A percentile compares a stretch with the other conserved stretches of the same genome.
These are phyloP conservation scores for Polyporus arcularius DNA, from an alignment of 768 basidiomycete species.

Conservation along the genomic window DNA sequence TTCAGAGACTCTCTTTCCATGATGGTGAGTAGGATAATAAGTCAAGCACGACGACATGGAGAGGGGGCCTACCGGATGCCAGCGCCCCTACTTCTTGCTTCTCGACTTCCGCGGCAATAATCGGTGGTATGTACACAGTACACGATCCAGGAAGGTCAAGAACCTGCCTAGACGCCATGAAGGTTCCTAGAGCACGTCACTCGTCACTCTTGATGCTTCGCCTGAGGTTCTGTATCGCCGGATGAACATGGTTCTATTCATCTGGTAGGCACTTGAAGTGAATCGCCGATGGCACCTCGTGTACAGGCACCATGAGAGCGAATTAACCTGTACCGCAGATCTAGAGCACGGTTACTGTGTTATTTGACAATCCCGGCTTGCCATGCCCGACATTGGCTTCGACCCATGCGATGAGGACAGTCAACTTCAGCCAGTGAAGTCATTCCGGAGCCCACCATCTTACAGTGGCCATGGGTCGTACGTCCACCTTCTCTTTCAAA, in stretches of 20 bases:
- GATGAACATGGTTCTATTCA: constrained; percentile 86
- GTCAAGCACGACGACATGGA: neutral
- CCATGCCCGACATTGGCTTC: too few relatives aligned
- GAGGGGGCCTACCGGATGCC: constrained; percentile 63
- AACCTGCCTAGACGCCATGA: constrained; percentile 79
- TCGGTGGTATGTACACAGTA: constrained; percentile 71
- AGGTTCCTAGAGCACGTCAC: constrained; percentile 90
- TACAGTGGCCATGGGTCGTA: too few relatives aligned
- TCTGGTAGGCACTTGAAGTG: constrained; percentile 76
- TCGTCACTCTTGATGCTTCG: constrained; percentile 88
- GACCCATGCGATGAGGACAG: too few relatives aligned
- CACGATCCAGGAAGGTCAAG: constrained; percentile 72
- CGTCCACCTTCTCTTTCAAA: too few relatives aligned
- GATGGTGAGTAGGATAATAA: neutral
- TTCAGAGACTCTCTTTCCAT: constrained; percentile 30
- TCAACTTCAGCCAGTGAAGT: too few relatives aligned
- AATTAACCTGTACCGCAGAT: neutral
- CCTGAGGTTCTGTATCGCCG: constrained; percentile 80
- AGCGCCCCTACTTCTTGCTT: constrained; percentile 70
- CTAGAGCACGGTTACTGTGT: too few relatives aligned
- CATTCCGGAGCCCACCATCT: too few relatives aligned
- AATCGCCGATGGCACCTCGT: constrained; percentile 93
- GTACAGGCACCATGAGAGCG: constrained; percentile 97
- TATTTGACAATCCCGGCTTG: too few relatives aligned
- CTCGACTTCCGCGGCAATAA: constrained; percentile 79